Evolutionary conservation across 2,329 filamentous ascomycete species (phyloP).

Genomic region (Penicillium aurantiogriseum): DNA sequence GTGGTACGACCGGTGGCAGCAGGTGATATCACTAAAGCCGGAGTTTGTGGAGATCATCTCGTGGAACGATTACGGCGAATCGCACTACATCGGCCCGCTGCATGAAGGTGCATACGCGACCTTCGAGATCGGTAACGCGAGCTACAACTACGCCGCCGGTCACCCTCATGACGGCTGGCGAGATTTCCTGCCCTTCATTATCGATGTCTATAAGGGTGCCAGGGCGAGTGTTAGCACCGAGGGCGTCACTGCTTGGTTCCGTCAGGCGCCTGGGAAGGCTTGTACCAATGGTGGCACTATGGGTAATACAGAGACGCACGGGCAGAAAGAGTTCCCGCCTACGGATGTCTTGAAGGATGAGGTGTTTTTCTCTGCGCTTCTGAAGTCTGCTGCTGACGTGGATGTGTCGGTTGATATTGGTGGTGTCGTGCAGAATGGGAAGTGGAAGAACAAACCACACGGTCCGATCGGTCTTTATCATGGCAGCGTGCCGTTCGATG

Average conservation of each 20-base stretch:
- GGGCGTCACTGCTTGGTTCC: slow-evolving; percentile 6
- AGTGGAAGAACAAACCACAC: slow-evolving; percentile 1
- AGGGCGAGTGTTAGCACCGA: neutral
- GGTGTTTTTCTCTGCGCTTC: slow-evolving; percentile 4
- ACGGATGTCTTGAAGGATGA: slow-evolving; percentile 5
- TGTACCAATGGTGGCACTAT: slow-evolving; percentile 3
- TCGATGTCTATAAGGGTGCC: slow-evolving; percentile 1
- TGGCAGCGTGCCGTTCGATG: slow-evolving; percentile 7
- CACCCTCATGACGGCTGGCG: slow-evolving; percentile 11
- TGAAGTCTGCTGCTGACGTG: neutral
- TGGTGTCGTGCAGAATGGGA: neutral
- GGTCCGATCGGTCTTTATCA: slow-evolving; percentile 2
- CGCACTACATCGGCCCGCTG: slow-evolving; percentile 24
- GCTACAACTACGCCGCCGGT: slow-evolving; percentile 6
- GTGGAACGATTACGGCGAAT: slow-evolving; percentile 55
- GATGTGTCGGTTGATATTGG: slow-evolving; percentile 4
- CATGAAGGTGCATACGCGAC: slow-evolving; percentile 8
- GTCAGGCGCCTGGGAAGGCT: slow-evolving; percentile 2
- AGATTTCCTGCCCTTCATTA: slow-evolving; percentile 1
- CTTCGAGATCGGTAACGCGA: slow-evolving; percentile 7
- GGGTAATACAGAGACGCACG: slow-evolving; percentile 6
- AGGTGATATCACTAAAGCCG: slow-evolving; percentile 34
- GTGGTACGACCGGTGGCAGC: slow-evolving; percentile 60
- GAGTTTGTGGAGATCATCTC: slow-evolving; percentile 12
- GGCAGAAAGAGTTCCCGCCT: neutral